A percentile compares a stretch with the other conserved stretches of the same genome.
Evolutionary conservation across 139 green algal genomes (phyloP).

Genomic region (Coelastrella sp.): DNA sequence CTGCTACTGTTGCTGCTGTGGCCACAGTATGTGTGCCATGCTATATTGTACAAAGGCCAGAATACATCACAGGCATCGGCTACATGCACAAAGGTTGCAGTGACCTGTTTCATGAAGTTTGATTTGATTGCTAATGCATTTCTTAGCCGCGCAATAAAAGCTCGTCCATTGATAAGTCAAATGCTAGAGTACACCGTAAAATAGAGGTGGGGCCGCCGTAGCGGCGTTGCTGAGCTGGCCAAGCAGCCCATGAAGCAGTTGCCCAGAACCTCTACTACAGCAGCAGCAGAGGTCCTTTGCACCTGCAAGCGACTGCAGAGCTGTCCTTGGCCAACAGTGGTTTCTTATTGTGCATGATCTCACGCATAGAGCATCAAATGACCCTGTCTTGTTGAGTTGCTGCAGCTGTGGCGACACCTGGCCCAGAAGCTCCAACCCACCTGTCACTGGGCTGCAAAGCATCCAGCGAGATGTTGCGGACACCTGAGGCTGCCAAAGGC

Average conservation of each 20-base stretch:
- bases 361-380: not conserved
- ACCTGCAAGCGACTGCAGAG: not conserved
- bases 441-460: constrained; percentile 81
- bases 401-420: not conserved
- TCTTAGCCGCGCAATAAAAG: no score
- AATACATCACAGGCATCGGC: no score
- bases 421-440: constrained; percentile 57
- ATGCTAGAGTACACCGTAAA: no score
- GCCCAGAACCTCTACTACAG: not conserved
- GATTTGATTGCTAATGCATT: no score
- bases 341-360: not conserved
- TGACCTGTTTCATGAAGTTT: no score
- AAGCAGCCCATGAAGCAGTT: not conserved
- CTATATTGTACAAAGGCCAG: no score
- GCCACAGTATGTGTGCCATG: not conserved
- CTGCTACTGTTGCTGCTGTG: not conserved
- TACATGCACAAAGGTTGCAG: no score
- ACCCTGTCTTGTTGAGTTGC: not conserved
- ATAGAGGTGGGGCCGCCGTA: no score
- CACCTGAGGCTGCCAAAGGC: constrained; percentile 50
- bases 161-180: no score
- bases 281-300: not conserved
- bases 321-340: not conserved
- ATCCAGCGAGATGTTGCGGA: constrained; percentile 78
- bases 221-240: not conserved